A percentile compares a stretch with the other conserved stretches of the same genome.
phyloP scores from a whole-genome alignment of 1,139 yeast species.

The Nadsonia commutata region DNA sequence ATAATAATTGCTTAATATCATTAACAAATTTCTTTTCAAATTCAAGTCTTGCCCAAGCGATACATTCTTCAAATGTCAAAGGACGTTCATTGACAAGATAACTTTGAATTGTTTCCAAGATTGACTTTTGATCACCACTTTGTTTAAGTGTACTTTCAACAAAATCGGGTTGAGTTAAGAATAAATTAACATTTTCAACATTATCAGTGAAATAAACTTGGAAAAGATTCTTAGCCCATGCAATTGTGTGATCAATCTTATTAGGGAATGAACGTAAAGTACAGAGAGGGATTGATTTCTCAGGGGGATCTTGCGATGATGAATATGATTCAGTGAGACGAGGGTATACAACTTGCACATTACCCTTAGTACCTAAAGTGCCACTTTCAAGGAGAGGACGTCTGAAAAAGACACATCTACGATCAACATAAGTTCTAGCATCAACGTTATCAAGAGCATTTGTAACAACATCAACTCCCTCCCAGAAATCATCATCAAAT shows the following conservation, averaged over 20 bases:
- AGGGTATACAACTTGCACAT: conserved; percentile 92
- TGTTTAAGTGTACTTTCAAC: conserved; percentile 85
- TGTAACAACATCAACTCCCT: conserved; percentile 67
- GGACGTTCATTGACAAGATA: conserved; percentile 69
- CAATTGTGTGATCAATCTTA: conserved; percentile 95
- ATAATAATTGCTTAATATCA: conserved; percentile 78
- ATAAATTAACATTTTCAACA: conserved; percentile 84
- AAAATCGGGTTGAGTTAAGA: conserved; percentile 81
- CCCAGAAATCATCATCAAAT: conserved; percentile 83
- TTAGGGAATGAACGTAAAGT: conserved; percentile 95
- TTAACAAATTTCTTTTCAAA: conserved; percentile 74
- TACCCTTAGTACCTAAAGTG: conserved; percentile 95
- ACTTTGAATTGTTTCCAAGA: conserved; percentile 60
- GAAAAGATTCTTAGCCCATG: conserved; percentile 95
- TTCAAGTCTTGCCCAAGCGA: conserved; percentile 85
- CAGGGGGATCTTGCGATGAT: conserved; percentile 97
- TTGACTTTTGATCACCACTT: conserved; percentile 79
- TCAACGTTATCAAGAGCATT: conserved; percentile 96
- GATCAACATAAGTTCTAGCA: conserved; percentile 94
- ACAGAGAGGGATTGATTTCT: conserved; percentile 91
- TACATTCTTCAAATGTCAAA: conserved; percentile 80
- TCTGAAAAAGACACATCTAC: conserved; percentile 86
- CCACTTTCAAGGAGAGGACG: conserved; percentile 93
- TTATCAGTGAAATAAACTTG: conserved; percentile 86
- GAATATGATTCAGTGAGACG: conserved; percentile 87